These are phyloP conservation scores for Erodium texanum DNA, from an alignment of 441 rosid species.

Conservation along the genomic window DNA sequence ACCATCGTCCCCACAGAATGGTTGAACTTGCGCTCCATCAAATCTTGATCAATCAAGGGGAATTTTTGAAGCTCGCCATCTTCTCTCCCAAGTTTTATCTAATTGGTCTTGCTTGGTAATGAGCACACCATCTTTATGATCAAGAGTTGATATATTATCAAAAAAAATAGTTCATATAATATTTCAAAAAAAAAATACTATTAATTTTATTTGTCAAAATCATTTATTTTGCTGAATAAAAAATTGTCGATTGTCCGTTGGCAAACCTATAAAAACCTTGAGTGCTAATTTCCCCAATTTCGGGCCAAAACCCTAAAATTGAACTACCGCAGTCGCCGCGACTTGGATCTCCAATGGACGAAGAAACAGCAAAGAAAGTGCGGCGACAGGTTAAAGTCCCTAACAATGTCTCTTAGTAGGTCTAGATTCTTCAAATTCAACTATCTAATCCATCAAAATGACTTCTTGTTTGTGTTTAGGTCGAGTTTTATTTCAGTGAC, in stretches of 20 bases:
- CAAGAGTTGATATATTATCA: no score
- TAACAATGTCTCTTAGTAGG: neutral
- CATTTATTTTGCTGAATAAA: no score
- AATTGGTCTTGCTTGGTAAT: no score
- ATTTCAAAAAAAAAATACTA: no score
- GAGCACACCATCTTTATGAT: no score
- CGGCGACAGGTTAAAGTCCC: slow-evolving; percentile 26
- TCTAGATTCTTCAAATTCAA: neutral
- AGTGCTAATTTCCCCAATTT: neutral
- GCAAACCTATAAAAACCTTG: neutral
- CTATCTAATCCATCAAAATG: neutral
- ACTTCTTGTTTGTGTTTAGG: slow-evolving; percentile 14
- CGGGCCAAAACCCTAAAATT: neutral
- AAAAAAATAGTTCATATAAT: no score
- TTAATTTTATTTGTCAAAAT: no score
- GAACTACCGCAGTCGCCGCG: neutral
- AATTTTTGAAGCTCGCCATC: no score
- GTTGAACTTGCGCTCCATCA: no score
- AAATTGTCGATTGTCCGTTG: neutral
- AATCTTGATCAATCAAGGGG: no score
- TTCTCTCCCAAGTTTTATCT: no score
- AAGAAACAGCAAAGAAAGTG: slow-evolving; percentile 31
- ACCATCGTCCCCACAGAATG: no score
- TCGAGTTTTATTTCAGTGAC: slow-evolving; percentile 50
- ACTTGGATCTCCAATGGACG: slow-evolving; percentile 19